These are phyloP conservation scores for Nemania sp. DNA, from an alignment of 2,329 filamentous ascomycete species.

Conservation along the genomic window DNA sequence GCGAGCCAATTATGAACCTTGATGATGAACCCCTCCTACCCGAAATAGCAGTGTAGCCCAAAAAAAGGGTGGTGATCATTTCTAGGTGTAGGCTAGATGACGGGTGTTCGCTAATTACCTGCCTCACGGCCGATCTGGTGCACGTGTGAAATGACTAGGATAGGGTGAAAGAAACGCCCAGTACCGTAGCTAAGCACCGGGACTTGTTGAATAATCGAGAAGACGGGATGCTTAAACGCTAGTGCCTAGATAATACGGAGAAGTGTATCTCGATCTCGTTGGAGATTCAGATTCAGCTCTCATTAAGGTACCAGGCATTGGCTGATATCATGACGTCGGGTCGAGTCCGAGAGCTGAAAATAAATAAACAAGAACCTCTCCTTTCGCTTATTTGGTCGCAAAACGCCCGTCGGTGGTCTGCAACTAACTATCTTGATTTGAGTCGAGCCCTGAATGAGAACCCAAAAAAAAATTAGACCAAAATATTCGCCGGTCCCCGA, in stretches of 20 bases:
- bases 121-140: neutral
- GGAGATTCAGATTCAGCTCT: neutral
- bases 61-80: neutral
- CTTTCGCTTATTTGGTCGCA: neutral
- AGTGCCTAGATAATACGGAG: no score
- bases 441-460: slow-evolving; percentile 17
- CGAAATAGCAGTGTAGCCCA: slow-evolving; percentile 11
- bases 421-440: neutral
- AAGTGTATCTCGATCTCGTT: no score
- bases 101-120: slow-evolving; percentile 7
- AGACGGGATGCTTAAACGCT: no score
- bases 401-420: neutral
- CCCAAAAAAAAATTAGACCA: slow-evolving; percentile 27
- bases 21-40: slow-evolving; percentile 19
- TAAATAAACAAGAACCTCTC: no score
- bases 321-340: no score
- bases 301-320: no score
- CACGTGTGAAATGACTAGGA: slow-evolving; percentile 11
- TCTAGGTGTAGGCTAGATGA: slow-evolving; percentile 1
- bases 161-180: no score
- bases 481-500: slow-evolving; percentile 32
- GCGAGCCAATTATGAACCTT: slow-evolving; percentile 13
- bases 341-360: no score
- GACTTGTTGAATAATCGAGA: no score
- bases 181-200: no score